Evolutionary conservation across 805 yeast species (phyloP), one percentile per base, ranked within the genome.

Genomic region (Torulaspora gathmanii): DNA sequence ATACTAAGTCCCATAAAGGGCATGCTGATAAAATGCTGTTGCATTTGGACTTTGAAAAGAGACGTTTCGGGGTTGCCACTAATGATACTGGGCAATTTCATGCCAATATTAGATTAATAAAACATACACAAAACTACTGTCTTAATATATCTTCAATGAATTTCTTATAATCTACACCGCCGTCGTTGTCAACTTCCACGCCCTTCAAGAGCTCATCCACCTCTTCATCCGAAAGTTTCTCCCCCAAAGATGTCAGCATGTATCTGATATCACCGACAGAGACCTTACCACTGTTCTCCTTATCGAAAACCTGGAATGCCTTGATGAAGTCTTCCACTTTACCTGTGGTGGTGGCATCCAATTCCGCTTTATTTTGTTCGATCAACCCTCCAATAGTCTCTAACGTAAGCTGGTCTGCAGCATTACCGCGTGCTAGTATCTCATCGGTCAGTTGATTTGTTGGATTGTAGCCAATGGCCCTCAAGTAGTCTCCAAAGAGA

Each of bases 391-490:
- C 51, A 19, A 64, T 53, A 10, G 56, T 53, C 9, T 60, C 65
- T 51, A 76, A 47, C 1, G 59, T 46, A 33, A 60, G 45, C 6
- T 48, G 48, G 23, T 55, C 53, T 7, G 46, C 40, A 2, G 51
- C 51, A 28, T 41, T 44, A 2, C 49, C 49, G 12, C 45, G 44
- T 4, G 52, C 47, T 16, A 61, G 47, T 19, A 64, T 54, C 16
- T 56, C 54, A 13, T 52, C 56, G 7, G 61, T 61, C 38, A 57
- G 61, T 30, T 59, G 61, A 42, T 68, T 82, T 87, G 99, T 90
- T 52, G 99, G 99, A 72, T 93, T 93, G 73, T 91, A 98, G 31
- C 99, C 99, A 49, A 93, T 90, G 1, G 99, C 97, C 65, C 99
- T 80, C 49, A 93, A 77, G 56, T 93, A 77, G 63, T 93, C 99